Evolutionary conservation across 129 eudicot genomes (phyloP), one percentile per base, ranked within the genome.

Genomic region (Helianthus tuberosus): DNA sequence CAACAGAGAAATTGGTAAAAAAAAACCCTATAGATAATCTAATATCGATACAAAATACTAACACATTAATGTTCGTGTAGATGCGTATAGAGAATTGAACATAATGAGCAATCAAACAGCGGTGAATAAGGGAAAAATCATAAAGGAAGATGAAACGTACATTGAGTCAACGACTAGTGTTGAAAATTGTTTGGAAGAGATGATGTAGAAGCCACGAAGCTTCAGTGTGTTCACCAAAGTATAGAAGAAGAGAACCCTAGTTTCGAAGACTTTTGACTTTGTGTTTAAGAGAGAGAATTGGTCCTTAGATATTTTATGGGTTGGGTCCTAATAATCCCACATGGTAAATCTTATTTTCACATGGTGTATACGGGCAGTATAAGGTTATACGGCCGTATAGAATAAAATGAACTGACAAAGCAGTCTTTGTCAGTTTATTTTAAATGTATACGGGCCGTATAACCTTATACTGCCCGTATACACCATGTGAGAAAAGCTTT

Each of bases 161-260:
- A 72, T 23, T 55, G 13, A 55, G 3, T 10, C 23, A n/a, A 5
- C 23, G 59, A 50, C 13, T 52, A 15, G 0, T 53, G 9, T 53
- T 4, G 55, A 14, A 70, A 55, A 71, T 1, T 7, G 41, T 11
- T 71, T 20, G 23, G n/a, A 41, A 71, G 17, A 44, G 59, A 59
- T 38, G 60, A 59, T 20, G 17, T 27, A 17, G 62, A 55, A 16
- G 58, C 58, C 60, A 48, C 27, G 49, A 58, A 13, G 47, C 47
- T 46, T n/a, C 36, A 3, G 60, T 68, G 11, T 29, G 11, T 68
- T 68, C 51, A 48, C 61, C 6, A 17, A 35, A 71, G 66, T 20
- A 38, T 44, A 17, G 46, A 44, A n/a, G n/a, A n/a, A 59, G 68
- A 12, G 35, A 72, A 72, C 77, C 77, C 77, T 72, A 72, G 25